Base-by-base conservation (phyloP, 140 eudicot genomes). In the Bidens hawaiensis region DNA sequence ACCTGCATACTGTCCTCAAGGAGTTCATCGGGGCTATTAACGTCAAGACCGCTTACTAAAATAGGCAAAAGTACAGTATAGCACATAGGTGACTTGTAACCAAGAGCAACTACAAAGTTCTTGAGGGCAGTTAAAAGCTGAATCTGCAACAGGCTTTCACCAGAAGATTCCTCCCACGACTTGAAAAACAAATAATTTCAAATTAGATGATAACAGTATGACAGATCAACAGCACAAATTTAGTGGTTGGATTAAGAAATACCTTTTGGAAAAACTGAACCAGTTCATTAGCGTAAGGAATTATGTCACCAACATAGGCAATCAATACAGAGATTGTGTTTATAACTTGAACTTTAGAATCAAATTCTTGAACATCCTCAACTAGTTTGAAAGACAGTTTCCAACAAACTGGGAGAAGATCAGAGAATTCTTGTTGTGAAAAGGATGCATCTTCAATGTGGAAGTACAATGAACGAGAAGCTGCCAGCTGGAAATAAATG, bases 151-250 rank as follows among this genome's bases (percentile, higher is more conserved):
- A 88, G 95, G 65, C 88, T 88, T 76, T 93, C 96, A 34, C 95
- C 96, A 33, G 87, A 75, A 70, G 95, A 88, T 66, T 93, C 99
- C 74, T 88, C 99, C 99, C 99, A 93, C 5, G 88, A 90, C 97
- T 90, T 67, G 30, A 27, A 25, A 57, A 25, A 19, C 0, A 18
- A 69, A 45, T 4, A 55, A 21, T 52, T 46, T 41, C 40, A 68
- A 76, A 77, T 69, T 56, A 65, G 58, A 27, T 53, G 45, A 60
- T 22, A 24, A 56, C 24, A 46, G 21, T 55, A 22, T 19, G 31
- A 64, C 48, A n/a, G n/a, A 63, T 27, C 4, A 36, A 55, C 53
- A 45, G 14, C 23, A 30, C 2, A 36, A 40, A 56, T 25, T 3
- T 48, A 17, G 30, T n/a, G 43, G 12, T 50, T 16, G 43, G 50